These are phyloP conservation scores for Agaricus blazei DNA, from an alignment of 768 basidiomycete species.

Conservation along the genomic window DNA sequence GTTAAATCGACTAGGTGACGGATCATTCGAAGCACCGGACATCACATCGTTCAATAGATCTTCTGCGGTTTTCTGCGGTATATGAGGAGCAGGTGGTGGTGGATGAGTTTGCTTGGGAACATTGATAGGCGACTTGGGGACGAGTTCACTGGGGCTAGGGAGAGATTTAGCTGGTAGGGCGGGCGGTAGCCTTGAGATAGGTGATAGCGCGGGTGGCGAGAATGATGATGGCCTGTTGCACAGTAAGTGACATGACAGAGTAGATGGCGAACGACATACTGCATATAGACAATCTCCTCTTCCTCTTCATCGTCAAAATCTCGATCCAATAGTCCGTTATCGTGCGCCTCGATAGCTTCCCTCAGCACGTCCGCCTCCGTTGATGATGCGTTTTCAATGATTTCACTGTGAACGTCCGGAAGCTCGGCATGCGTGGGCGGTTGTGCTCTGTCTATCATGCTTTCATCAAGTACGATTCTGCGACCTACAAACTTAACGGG, in stretches of 20 bases:
- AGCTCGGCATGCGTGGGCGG: constrained; percentile 12
- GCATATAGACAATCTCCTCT: constrained; percentile 77
- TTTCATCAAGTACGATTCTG: constrained; percentile 28
- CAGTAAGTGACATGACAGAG: neutral
- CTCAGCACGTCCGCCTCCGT: constrained; percentile 83
- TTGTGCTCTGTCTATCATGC: constrained; percentile 21
- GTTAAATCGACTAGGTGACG: constrained; percentile 19
- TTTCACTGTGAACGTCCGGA: constrained; percentile 32
- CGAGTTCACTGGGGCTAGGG: constrained; percentile 23
- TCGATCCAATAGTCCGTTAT: constrained; percentile 34
- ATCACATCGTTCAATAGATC: constrained; percentile 60
- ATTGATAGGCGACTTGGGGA: constrained; percentile 27
- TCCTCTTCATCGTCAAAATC: constrained; percentile 41
- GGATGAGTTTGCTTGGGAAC: constrained; percentile 12
- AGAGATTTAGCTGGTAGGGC: constrained; percentile 28
- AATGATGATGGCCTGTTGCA: constrained; percentile 19
- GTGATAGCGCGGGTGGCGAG: constrained; percentile 29
- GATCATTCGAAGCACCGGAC: constrained; percentile 21
- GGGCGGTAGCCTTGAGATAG: constrained; percentile 27
- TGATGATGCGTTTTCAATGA: constrained; percentile 61
- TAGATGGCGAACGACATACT: constrained; percentile 30
- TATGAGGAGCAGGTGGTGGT: constrained; percentile 8
- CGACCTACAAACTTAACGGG: constrained; percentile 32
- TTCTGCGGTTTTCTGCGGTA: constrained; percentile 48
- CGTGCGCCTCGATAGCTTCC: constrained; percentile 50